Percentiles rank a stretch among this genome's conserved stretches.
These are phyloP conservation scores for Calonectria ilicicola DNA, from an alignment of 2,329 filamentous ascomycete genomes.

Conservation along the genomic window DNA sequence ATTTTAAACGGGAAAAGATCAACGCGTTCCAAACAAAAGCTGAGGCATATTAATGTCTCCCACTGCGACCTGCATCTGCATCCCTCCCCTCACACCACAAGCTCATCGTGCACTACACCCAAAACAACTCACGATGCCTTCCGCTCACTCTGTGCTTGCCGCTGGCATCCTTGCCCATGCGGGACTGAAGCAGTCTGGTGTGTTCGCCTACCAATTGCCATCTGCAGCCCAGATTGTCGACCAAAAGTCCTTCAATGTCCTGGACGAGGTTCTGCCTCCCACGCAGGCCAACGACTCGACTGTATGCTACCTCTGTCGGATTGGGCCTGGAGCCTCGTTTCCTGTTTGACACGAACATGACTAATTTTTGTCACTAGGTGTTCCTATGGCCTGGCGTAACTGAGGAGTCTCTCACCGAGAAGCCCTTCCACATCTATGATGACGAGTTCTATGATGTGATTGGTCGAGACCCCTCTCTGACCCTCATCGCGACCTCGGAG, in stretches of 20 bases:
- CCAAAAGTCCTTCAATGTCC: constrained; percentile 38
- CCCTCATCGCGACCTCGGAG: constrained; percentile 59
- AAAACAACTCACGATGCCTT: constrained; percentile 30
- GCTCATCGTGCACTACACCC: constrained; percentile 4
- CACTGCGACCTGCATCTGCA: constrained; percentile 16
- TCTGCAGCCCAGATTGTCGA: constrained; percentile 35
- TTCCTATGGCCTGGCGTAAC: constrained; percentile 41
- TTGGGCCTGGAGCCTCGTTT: not conserved
- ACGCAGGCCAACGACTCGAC: constrained; percentile 34
- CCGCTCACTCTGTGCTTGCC: constrained; percentile 29
- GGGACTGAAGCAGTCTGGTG: constrained; percentile 16
- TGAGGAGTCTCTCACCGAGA: constrained; percentile 30
- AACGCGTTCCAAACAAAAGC: constrained; percentile 1
- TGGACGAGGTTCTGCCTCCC: constrained; percentile 30
- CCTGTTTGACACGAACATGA: not conserved
- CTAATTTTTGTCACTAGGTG: not conserved
- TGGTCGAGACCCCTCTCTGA: constrained; percentile 60
- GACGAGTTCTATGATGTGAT: constrained; percentile 63
- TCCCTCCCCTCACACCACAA: not conserved
- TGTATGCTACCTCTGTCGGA: not conserved
- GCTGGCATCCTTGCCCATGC: constrained; percentile 30
- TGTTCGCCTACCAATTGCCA: constrained; percentile 59
- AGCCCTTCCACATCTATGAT: constrained; percentile 55
- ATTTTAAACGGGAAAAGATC: constrained; percentile 16
- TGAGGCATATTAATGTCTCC: constrained; percentile 28